Conservation (phyloP, 225 moss, liverwort and hornwort genomes). For the Sphagnum tenellum region DNA sequence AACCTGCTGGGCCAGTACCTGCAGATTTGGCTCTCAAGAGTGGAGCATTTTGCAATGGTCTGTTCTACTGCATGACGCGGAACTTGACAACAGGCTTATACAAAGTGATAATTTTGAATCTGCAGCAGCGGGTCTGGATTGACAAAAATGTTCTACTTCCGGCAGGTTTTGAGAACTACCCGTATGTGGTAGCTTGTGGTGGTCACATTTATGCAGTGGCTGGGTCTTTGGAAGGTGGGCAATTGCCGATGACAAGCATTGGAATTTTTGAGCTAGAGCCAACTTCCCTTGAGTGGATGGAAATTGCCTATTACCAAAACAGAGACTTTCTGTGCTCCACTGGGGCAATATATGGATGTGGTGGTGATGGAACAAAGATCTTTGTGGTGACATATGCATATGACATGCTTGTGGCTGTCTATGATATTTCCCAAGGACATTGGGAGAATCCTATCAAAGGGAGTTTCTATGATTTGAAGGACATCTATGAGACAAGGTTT, state of each 20-base stretch:
- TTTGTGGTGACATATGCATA: conserved; percentile 30
- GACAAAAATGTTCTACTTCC: conserved; percentile 13
- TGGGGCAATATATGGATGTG: conserved; percentile 20
- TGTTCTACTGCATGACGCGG: conserved; percentile 15
- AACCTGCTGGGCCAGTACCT: conserved; percentile 6
- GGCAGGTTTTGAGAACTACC: conserved; percentile 8
- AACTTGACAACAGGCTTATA: not conserved
- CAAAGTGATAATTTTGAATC: conserved; percentile 16
- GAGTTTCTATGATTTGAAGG: conserved; percentile 16
- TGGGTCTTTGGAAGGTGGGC: conserved; percentile 11
- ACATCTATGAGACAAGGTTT: conserved; percentile 28
- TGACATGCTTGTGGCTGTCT: conserved; percentile 22
- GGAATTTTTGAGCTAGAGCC: conserved; percentile 23
- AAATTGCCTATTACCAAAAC: conserved; percentile 18
- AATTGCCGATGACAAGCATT: conserved; percentile 13
- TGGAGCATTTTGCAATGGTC: conserved; percentile 19
- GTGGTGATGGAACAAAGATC: conserved; percentile 14
- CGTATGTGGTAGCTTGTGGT: conserved; percentile 19
- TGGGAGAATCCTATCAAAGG: conserved; percentile 31
- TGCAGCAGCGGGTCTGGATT: conserved; percentile 19
- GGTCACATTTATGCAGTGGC: conserved; percentile 25
- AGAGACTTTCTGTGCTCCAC: conserved; percentile 8
- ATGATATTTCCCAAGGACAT: conserved; percentile 6
- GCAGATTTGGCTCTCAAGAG: conserved; percentile 5
- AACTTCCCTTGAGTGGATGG: conserved; percentile 14